Evolutionary conservation across 176 grass and related monocot genomes (phyloP).

Genomic region (Oryza meridionalis): DNA sequence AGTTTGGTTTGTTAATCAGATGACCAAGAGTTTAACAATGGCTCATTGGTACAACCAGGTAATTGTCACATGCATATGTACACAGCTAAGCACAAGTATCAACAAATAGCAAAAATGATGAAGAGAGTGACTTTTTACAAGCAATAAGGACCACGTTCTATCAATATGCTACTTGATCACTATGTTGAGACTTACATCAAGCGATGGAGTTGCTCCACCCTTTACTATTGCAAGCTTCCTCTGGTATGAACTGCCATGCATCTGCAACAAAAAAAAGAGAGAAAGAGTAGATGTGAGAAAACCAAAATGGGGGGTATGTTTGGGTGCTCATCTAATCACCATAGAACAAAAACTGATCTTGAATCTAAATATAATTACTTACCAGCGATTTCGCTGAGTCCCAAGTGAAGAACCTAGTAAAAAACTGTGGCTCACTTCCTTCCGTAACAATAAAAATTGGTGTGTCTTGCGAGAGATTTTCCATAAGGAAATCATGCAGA

Average conservation of each 20-base stretch:
- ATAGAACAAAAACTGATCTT: slow-evolving; percentile 5
- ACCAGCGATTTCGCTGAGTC: slow-evolving; percentile 80
- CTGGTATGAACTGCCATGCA: slow-evolving; percentile 99
- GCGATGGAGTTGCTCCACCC: slow-evolving; percentile 55
- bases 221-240: slow-evolving; percentile 82
- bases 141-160: not conserved
- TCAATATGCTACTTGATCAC: slow-evolving; percentile 2
- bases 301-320: not conserved
- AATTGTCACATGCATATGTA: slow-evolving; percentile 2
- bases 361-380: slow-evolving; percentile 42
- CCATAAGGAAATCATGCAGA: slow-evolving; percentile 75
- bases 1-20: not conserved
- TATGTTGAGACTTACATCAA: slow-evolving; percentile 59
- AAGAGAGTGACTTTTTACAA: not conserved
- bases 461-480: slow-evolving; percentile 82
- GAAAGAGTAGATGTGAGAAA: slow-evolving; percentile 4
- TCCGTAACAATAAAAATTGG: slow-evolving; percentile 73
- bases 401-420: slow-evolving; percentile 96
- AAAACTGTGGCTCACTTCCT: slow-evolving; percentile 86
- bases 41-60: not conserved
- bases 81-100: not conserved
- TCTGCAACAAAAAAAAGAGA: slow-evolving; percentile 54
- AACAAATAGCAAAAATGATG: not conserved
- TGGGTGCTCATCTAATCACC: not conserved
- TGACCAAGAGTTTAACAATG: slow-evolving; percentile 1